Percentiles rank a stretch among this genome's conserved stretches.
These are phyloP conservation scores for Russula griseocarnosa DNA, from an alignment of 768 basidiomycete species.

Conservation along the genomic window DNA sequence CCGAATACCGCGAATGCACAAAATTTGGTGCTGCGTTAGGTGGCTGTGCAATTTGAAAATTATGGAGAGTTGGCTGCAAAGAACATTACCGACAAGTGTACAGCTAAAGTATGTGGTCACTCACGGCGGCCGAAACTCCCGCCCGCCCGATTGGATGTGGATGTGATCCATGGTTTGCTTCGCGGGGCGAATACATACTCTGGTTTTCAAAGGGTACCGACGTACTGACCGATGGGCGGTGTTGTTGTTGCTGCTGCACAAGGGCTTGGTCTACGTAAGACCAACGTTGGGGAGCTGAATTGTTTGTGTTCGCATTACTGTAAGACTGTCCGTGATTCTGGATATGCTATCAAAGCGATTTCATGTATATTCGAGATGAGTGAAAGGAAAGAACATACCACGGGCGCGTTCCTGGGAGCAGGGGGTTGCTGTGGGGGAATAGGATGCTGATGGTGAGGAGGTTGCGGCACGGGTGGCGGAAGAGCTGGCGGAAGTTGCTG, in stretches of 20 bases:
- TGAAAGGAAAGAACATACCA: conserved; percentile 3
- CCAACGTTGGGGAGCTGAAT: not conserved
- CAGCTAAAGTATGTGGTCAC: not conserved
- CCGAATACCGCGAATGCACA: not conserved
- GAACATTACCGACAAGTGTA: not conserved
- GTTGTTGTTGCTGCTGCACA: not conserved
- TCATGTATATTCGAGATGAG: not conserved
- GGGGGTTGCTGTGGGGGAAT: not conserved
- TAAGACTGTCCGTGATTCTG: conserved; percentile 5
- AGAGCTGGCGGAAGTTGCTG: conserved; percentile 6
- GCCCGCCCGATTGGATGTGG: not conserved
- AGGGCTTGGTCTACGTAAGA: not conserved
- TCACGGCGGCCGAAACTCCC: not conserved
- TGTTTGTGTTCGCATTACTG: not conserved
- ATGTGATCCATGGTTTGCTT: not conserved
- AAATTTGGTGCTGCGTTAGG: not conserved
- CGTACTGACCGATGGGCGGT: not conserved
- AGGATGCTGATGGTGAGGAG: not conserved
- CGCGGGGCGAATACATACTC: not conserved
- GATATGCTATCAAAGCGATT: not conserved
- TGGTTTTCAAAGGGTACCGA: not conserved
- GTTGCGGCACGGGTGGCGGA: not conserved
- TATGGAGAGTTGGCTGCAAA: not conserved
- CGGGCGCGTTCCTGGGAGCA: not conserved
- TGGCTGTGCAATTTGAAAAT: not conserved